phyloP scores from a whole-genome alignment of 2,329 filamentous ascomycete genomes.

The Plectosphaerella cucumerina region DNA sequence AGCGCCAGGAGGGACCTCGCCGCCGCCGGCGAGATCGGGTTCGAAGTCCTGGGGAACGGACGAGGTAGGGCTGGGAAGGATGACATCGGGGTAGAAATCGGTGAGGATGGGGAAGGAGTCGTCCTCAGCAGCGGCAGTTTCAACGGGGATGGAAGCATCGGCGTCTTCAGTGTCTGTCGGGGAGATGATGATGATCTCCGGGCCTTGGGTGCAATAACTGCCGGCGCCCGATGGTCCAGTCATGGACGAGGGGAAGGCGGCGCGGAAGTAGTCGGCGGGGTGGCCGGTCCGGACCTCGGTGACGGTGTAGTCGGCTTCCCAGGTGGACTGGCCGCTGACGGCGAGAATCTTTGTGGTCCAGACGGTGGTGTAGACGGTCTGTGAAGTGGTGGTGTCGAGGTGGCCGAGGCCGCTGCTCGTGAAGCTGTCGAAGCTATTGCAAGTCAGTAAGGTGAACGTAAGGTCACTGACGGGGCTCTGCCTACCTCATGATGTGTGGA shows the following conservation, averaged over 20 bases:
- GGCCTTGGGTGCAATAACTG: conserved; percentile 19
- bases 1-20: background rate
- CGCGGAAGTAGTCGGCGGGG: conserved; percentile 20
- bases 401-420: background rate
- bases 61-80: background rate
- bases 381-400: conserved; percentile 9
- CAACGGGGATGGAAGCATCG: conserved; percentile 26
- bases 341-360: conserved; percentile 32
- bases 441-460: background rate
- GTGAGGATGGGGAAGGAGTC: conserved; percentile 25
- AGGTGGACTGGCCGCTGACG: conserved; percentile 30
- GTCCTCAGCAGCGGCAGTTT: conserved; percentile 24
- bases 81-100: conserved; percentile 5
- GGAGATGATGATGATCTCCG: conserved; percentile 31
- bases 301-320: conserved; percentile 37
- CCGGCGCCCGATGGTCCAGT: background rate
- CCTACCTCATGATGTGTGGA: conserved; percentile 13
- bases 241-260: conserved; percentile 29
- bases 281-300: conserved; percentile 28
- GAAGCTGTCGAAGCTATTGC: background rate
- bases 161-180: conserved; percentile 25
- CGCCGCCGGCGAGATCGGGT: background rate
- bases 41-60: background rate
- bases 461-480: background rate
- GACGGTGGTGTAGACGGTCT: conserved; percentile 28